phyloP scores from a whole-genome alignment of 768 basidiomycete genomes.

The Lentinula aciculospora region DNA sequence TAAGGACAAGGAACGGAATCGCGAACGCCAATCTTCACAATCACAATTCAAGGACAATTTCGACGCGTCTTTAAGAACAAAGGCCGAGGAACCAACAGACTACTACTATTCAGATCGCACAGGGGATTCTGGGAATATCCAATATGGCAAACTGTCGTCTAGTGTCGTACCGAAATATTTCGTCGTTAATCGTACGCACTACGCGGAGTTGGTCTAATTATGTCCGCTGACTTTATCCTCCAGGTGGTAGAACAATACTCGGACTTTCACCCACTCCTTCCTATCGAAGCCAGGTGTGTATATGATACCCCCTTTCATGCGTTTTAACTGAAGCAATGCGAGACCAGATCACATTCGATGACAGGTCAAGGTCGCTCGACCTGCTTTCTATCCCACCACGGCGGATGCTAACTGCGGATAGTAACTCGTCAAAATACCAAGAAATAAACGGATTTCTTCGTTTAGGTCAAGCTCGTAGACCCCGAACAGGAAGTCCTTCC shows the following conservation, averaged over 20 bases:
- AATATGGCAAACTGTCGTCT: conserved; percentile 59
- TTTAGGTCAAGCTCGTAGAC: conserved; percentile 25
- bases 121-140: conserved; percentile 61
- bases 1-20: conserved; percentile 12
- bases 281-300: conserved; percentile 35
- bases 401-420: conserved; percentile 36
- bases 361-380: conserved; percentile 51
- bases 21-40: conserved; percentile 23
- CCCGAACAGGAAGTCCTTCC: conserved; percentile 25
- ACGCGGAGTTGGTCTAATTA: not conserved
- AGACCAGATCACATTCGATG: conserved; percentile 1
- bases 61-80: not conserved
- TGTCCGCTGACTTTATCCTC: conserved; percentile 12
- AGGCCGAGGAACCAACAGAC: conserved; percentile 15
- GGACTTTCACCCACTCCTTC: conserved; percentile 50
- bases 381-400: conserved; percentile 49
- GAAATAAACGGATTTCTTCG: conserved; percentile 67
- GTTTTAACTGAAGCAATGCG: not conserved
- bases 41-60: not conserved
- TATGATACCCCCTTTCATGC: not conserved
- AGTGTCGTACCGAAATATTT: conserved; percentile 65
- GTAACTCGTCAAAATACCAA: conserved; percentile 40
- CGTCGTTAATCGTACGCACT: conserved; percentile 48
- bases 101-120: conserved; percentile 60
- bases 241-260: conserved; percentile 58